Conservation (phyloP, 2,329 filamentous ascomycete species). For the Volutella citrinella region DNA sequence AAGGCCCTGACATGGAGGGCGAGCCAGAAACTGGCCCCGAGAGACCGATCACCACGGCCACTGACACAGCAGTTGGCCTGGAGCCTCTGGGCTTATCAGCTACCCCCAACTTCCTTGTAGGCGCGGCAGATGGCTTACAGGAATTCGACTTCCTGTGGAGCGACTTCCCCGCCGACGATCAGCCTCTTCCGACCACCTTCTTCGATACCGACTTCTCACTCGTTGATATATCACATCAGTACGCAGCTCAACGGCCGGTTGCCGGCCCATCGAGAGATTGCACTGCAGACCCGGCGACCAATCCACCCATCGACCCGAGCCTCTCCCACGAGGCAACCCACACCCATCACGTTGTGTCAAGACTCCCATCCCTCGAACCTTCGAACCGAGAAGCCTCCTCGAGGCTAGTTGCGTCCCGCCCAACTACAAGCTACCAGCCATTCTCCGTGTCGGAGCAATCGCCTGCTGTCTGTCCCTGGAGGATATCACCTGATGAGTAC, state of each 20-base stretch:
- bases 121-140: neutral
- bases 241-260: neutral
- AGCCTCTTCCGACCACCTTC: constrained; percentile 1
- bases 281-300: too few relatives aligned
- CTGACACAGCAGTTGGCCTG: too few relatives aligned
- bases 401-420: neutral
- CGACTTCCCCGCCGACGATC: constrained; percentile 3
- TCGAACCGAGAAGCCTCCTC: neutral
- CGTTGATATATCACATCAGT: constrained; percentile 6
- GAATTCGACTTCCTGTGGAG: constrained; percentile 8
- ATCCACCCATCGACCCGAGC: too few relatives aligned
- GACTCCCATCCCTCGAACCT: constrained; percentile 1
- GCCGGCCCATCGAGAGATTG: too few relatives aligned
- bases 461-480: constrained; percentile 5
- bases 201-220: constrained; percentile 7
- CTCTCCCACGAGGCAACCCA: neutral
- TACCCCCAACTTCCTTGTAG: constrained; percentile 1
- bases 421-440: neutral
- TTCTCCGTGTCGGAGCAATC: too few relatives aligned
- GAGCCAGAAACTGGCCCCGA: too few relatives aligned
- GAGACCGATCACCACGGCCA: neutral
- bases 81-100: neutral
- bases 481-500: constrained; percentile 6
- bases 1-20: too few relatives aligned
- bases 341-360: neutral